Conservation (phyloP, 2,329 filamentous ascomycete species). For the Trichoderma sp. region DNA sequence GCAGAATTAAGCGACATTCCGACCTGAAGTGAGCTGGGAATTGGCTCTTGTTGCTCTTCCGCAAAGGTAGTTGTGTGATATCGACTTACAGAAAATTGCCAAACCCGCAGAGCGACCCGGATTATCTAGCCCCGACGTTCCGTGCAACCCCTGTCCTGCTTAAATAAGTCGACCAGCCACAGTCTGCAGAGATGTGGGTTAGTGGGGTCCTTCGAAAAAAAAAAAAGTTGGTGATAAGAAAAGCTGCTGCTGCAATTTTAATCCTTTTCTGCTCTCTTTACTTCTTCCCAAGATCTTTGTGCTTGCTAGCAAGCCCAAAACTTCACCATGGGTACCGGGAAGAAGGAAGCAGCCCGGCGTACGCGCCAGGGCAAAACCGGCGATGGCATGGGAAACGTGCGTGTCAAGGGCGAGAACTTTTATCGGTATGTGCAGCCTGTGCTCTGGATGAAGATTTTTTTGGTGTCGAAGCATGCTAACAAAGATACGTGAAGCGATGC, state of each 20-base stretch:
- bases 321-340: constrained; percentile 75
- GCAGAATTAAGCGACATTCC: constrained; percentile 34
- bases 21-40: background rate
- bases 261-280: constrained; percentile 25
- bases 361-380: constrained; percentile 80
- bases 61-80: background rate
- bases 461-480: background rate
- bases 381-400: constrained; percentile 90
- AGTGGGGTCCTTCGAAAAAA: constrained; percentile 22
- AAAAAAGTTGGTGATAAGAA: constrained; percentile 24
- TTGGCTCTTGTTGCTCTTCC: background rate
- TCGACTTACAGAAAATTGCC: constrained; percentile 23
- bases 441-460: background rate
- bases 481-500: constrained; percentile 50
- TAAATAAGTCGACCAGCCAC: constrained; percentile 13
- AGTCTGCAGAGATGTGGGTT: constrained; percentile 21
- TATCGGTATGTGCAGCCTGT: constrained; percentile 64
- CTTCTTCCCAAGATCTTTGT: constrained; percentile 22
- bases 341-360: constrained; percentile 86
- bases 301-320: constrained; percentile 24
- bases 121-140: constrained; percentile 8
- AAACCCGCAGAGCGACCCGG: constrained; percentile 10
- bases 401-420: constrained; percentile 96
- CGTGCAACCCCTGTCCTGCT: background rate
- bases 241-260: constrained; percentile 20